Conservation (phyloP, 1,284 basidiomycete species). For the Sphaerobolus stellatus region DNA sequence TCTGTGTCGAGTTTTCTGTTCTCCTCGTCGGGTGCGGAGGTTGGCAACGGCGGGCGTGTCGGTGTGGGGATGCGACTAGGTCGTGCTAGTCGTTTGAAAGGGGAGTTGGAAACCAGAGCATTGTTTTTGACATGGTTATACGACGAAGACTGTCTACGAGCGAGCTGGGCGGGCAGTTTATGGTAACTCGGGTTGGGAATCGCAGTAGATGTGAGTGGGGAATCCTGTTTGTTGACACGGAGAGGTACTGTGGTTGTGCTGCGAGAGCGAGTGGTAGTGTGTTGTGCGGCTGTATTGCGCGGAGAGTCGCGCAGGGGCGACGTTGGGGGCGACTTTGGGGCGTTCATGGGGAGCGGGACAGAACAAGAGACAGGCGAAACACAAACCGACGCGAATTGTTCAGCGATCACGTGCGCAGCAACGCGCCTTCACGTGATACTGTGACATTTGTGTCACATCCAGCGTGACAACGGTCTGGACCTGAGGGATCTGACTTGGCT, state of each 20-base stretch:
- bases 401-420: slow-evolving; percentile 7
- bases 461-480: not conserved
- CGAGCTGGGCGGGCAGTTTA: slow-evolving; percentile 40
- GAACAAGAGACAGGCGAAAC: not conserved
- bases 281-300: slow-evolving; percentile 2
- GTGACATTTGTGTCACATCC: too few relatives aligned
- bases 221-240: slow-evolving; percentile 69
- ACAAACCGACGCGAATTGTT: slow-evolving; percentile 9
- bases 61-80: slow-evolving; percentile 46
- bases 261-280: slow-evolving; percentile 1
- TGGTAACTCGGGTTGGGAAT: slow-evolving; percentile 30
- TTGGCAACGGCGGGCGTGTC: slow-evolving; percentile 32
- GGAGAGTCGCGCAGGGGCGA: slow-evolving; percentile 6
- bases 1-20: slow-evolving; percentile 59
- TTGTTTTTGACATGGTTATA: slow-evolving; percentile 81
- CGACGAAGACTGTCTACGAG: slow-evolving; percentile 75
- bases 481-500: not conserved
- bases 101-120: slow-evolving; percentile 85
- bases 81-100: slow-evolving; percentile 62
- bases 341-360: slow-evolving; percentile 7
- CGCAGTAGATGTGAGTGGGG: slow-evolving; percentile 24
- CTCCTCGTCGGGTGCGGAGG: slow-evolving; percentile 53
- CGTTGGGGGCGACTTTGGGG: slow-evolving; percentile 5
- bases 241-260: slow-evolving; percentile 55
- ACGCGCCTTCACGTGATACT: not conserved